Conservation (phyloP, 352 stramenopile species). For the Phytophthora parvispora region DNA sequence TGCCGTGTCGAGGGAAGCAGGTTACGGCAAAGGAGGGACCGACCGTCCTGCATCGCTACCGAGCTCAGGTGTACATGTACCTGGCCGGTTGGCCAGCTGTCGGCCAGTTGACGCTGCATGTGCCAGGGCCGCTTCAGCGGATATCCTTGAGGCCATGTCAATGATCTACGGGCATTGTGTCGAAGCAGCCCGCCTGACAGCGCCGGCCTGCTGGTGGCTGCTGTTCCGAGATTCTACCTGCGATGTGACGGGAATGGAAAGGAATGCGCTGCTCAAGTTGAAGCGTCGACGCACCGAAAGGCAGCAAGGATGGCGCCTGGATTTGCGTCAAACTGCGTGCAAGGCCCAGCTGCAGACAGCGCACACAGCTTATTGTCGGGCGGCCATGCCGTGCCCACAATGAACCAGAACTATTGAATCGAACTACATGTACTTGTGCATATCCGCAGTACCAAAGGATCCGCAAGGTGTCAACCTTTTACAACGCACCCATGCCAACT, state of each 20-base stretch:
- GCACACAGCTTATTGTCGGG: not conserved
- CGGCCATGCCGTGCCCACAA: not conserved
- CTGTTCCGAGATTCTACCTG: conserved; percentile 15
- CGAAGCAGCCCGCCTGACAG: not conserved
- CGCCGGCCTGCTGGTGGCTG: conserved; percentile 18
- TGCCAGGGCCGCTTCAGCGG: conserved; percentile 5
- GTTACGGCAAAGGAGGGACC: conserved; percentile 19
- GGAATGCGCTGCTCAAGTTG: not conserved
- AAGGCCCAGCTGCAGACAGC: not conserved
- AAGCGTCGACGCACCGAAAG: not conserved
- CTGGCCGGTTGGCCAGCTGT: conserved; percentile 19
- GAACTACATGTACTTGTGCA: no score
- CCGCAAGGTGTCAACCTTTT: not conserved
- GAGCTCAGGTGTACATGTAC: conserved; percentile 6
- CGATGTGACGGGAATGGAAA: not conserved
- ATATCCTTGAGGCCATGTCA: conserved; percentile 25
- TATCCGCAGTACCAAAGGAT: not conserved
- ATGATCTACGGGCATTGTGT: no score
- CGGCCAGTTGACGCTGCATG: conserved; percentile 23
- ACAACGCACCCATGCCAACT: conserved; percentile 15
- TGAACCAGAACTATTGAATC: not conserved
- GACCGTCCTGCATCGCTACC: conserved; percentile 4
- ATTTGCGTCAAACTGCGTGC: not conserved
- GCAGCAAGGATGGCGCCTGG: not conserved
- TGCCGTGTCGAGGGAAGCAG: conserved; percentile 6